A percentile compares a stretch with the other conserved stretches of the same genome.
Conservation (phyloP, 305 asterid genomes). For the Solanum hybrid region DNA sequence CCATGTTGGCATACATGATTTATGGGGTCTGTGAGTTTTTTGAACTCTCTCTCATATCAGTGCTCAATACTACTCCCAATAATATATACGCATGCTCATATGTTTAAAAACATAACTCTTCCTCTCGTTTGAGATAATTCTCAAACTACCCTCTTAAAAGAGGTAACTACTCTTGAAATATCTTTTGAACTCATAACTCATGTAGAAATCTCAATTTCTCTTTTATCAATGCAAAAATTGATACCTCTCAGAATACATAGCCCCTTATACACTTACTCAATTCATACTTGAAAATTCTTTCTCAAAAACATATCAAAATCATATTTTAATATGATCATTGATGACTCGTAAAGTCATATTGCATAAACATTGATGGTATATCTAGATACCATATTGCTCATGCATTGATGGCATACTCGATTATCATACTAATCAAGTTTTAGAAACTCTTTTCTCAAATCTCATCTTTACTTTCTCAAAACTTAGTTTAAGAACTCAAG, state of each 20-base stretch:
- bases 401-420: background rate
- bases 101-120: too few species aligned
- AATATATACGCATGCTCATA: background rate
- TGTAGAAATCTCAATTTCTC: background rate
- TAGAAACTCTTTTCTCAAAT: background rate
- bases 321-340: background rate
- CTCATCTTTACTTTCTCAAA: background rate
- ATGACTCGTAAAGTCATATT: background rate
- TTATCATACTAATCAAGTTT: background rate
- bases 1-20: background rate
- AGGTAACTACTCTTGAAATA: background rate
- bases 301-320: too few species aligned
- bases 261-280: background rate
- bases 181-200: background rate
- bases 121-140: background rate
- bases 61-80: background rate
- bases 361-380: background rate
- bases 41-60: background rate
- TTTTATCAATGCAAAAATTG: too few species aligned
- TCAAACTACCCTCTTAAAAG: background rate
- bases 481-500: background rate
- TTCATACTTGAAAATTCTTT: background rate
- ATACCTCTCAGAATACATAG: background rate
- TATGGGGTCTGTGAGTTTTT: background rate
- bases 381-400: background rate